These are phyloP conservation scores for Whalleya microplaca DNA, from an alignment of 2,329 filamentous ascomycete genomes.

Conservation along the genomic window DNA sequence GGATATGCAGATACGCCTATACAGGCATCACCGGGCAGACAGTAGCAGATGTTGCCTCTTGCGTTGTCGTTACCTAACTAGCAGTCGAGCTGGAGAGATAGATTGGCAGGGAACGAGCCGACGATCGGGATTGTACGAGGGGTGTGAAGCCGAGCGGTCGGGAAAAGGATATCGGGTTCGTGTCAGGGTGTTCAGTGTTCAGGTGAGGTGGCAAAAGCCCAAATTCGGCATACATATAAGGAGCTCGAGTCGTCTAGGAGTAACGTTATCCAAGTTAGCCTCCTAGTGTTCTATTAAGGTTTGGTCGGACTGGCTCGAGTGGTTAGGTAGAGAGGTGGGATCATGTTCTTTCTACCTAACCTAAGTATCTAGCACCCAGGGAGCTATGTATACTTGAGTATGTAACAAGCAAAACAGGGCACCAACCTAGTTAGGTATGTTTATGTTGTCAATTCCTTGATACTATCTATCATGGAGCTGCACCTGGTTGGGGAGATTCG, in stretches of 20 bases:
- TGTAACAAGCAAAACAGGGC: not conserved
- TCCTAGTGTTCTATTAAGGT: slow-evolving; percentile 24
- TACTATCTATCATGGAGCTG: no score
- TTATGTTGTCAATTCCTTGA: no score
- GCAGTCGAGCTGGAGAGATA: not conserved
- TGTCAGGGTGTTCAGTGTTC: slow-evolving; percentile 1
- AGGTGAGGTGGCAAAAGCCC: slow-evolving; percentile 17
- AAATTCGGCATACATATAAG: slow-evolving; percentile 21
- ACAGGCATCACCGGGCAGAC: slow-evolving; percentile 20
- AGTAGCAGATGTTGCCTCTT: not conserved
- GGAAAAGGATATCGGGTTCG: slow-evolving; percentile 1
- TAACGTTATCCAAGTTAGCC: slow-evolving; percentile 1
- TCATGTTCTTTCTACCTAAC: no score
- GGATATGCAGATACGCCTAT: slow-evolving; percentile 8
- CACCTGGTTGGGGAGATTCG: not conserved
- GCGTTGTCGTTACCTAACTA: slow-evolving; percentile 1
- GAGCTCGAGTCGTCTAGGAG: slow-evolving; percentile 17
- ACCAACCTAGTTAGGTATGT: not conserved
- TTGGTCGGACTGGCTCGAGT: slow-evolving; percentile 6
- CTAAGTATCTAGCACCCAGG: no score
- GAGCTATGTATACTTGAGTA: no score
- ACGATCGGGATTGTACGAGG: slow-evolving; percentile 4
- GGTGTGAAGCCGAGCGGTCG: slow-evolving; percentile 2
- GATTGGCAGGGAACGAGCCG: slow-evolving; percentile 9
- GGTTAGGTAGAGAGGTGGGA: slow-evolving; percentile 22